Conservation (phyloP, 352 stramenopile species). For the Phytophthora meadii region DNA sequence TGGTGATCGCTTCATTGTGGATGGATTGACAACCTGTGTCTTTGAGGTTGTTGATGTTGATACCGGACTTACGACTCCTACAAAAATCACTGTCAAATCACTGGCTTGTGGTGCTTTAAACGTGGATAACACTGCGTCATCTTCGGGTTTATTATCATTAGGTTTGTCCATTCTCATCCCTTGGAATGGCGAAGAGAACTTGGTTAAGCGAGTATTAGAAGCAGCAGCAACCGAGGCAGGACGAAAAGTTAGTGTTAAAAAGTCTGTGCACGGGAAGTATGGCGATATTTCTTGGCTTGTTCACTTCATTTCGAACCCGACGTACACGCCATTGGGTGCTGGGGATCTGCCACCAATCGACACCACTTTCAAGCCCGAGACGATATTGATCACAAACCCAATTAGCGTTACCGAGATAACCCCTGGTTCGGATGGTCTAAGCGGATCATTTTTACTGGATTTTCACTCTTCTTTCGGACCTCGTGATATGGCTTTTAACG, state of each 20-base stretch:
- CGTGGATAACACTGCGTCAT: conserved; percentile 6
- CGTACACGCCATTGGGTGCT: conserved; percentile 90
- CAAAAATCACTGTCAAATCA: conserved; percentile 45
- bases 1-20: conserved; percentile 67
- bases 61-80: conserved; percentile 1
- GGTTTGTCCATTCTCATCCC: conserved; percentile 49
- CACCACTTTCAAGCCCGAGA: conserved; percentile 43
- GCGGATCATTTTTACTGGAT: conserved; percentile 91
- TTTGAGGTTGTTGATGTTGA: conserved; percentile 52
- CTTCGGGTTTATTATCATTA: conserved; percentile 26
- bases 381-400: conserved; percentile 14
- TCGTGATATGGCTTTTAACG: conserved; percentile 88
- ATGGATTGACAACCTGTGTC: conserved; percentile 50
- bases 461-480: conserved; percentile 83
- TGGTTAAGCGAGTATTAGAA: conserved; percentile 65
- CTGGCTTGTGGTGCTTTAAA: conserved; percentile 47
- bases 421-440: conserved; percentile 87
- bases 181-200: conserved; percentile 74
- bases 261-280: conserved; percentile 94
- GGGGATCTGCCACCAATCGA: conserved; percentile 87
- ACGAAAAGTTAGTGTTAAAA: conserved; percentile 86
- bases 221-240: conserved; percentile 52
- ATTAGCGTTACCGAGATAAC: conserved; percentile 90
- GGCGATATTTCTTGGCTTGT: conserved; percentile 94
- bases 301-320: conserved; percentile 94